Evolutionary conservation across 768 basidiomycete species (phyloP).

Genomic region (Boletus subcaerulescens): DNA sequence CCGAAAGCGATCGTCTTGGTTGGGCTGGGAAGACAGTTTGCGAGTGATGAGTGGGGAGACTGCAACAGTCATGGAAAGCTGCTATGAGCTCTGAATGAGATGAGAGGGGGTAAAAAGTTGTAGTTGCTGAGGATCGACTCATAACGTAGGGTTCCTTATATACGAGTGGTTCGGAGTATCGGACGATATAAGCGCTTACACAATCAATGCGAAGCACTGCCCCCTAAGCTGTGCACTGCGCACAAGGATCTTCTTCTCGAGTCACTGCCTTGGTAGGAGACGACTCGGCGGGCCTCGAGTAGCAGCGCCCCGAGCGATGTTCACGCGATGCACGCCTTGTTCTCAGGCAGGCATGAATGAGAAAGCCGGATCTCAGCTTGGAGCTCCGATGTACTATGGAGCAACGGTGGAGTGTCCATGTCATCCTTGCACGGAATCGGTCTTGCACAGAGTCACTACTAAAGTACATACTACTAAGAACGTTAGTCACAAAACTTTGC

Average conservation of each 20-base stretch:
- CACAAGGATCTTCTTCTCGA: background rate
- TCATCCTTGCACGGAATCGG: no score
- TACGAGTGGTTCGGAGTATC: background rate
- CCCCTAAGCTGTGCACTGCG: constrained; percentile 5
- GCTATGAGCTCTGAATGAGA: background rate
- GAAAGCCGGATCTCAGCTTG: background rate
- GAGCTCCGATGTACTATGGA: no score
- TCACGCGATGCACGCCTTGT: no score
- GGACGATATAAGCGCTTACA: background rate
- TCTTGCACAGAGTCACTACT: no score
- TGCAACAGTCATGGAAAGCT: constrained; percentile 23
- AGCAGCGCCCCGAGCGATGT: background rate
- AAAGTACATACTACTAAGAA: no score
- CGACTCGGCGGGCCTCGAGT: background rate
- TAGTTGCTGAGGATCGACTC: constrained; percentile 1
- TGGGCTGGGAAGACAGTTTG: constrained; percentile 27
- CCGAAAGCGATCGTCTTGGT: constrained; percentile 27
- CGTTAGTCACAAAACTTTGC: background rate
- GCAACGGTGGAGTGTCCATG: no score
- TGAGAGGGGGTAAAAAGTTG: background rate
- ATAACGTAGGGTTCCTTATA: background rate
- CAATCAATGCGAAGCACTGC: no score
- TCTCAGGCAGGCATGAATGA: background rate
- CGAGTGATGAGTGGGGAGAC: constrained; percentile 14
- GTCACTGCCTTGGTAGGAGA: background rate